These are phyloP conservation scores for Hypericum perforatum DNA, from an alignment of 345 rosid genomes.

Conservation along the genomic window DNA sequence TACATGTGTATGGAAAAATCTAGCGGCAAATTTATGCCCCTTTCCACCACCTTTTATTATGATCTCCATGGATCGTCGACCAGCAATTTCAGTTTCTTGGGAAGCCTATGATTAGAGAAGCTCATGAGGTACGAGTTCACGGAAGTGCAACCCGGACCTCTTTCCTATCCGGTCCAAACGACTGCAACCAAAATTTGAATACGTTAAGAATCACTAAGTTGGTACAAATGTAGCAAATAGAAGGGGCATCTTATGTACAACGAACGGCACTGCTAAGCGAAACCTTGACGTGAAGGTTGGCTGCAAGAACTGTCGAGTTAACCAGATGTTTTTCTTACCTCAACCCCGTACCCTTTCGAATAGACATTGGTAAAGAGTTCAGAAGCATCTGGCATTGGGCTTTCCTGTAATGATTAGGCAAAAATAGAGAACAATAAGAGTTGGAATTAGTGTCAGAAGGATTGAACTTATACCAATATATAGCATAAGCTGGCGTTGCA, in stretches of 20 bases:
- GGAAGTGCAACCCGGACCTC: conserved; percentile 68
- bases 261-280: not conserved
- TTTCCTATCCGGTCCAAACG: conserved; percentile 86
- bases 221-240: not conserved
- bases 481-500: not conserved
- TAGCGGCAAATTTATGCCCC: too few species aligned
- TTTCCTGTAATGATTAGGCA: conserved; percentile 47
- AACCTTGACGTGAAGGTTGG: not conserved
- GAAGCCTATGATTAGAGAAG: too few species aligned
- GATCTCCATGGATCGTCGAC: too few species aligned
- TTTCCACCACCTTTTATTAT: too few species aligned
- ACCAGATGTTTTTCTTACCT: conserved; percentile 36
- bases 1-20: too few species aligned
- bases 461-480: not conserved
- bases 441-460: not conserved
- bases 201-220: too few species aligned
- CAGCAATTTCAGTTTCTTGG: too few species aligned
- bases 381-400: conserved; percentile 85
- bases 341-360: conserved; percentile 63
- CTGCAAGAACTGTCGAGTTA: not conserved
- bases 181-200: conserved; percentile 25
- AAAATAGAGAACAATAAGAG: not conserved
- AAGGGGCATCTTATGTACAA: not conserved
- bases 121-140: conserved; percentile 11
- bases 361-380: conserved; percentile 81